phyloP scores from a whole-genome alignment of 192 early-diverging fungal genomes.

The Powellomyces hirtus region DNA sequence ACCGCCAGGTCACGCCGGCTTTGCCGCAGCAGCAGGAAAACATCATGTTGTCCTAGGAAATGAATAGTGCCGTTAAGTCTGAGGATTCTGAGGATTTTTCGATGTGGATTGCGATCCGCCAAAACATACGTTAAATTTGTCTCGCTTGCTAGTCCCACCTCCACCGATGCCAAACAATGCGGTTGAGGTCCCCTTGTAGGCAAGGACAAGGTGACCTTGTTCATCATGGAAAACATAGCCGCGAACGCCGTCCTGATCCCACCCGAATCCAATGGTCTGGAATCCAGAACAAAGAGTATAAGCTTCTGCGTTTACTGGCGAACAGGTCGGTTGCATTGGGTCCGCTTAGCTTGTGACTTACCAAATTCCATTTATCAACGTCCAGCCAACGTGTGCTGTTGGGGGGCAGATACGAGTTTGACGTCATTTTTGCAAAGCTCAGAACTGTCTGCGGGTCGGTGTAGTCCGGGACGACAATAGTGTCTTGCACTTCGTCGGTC shows the following conservation, averaged over 20 bases:
- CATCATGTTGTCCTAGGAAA: slow-evolving; percentile 78
- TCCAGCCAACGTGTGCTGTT: slow-evolving; percentile 29
- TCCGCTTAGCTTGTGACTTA: too few relatives aligned
- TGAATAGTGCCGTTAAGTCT: background rate
- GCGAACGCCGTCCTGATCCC: slow-evolving; percentile 50
- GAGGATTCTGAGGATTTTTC: background rate
- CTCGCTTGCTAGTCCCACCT: slow-evolving; percentile 30
- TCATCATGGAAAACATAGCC: slow-evolving; percentile 83
- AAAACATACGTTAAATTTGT: slow-evolving; percentile 40
- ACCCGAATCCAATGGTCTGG: slow-evolving; percentile 38
- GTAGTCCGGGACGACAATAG: slow-evolving; percentile 61
- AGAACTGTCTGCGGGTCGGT: slow-evolving; percentile 70
- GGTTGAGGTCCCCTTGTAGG: slow-evolving; percentile 74
- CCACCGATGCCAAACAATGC: slow-evolving; percentile 34
- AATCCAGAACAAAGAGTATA: too few relatives aligned
- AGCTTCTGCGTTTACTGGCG: too few relatives aligned
- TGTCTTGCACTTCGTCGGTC: background rate
- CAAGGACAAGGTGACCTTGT: slow-evolving; percentile 66
- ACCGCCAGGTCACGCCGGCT: slow-evolving; percentile 47
- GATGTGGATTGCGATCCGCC: background rate
- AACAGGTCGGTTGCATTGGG: too few relatives aligned
- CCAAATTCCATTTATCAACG: slow-evolving; percentile 26
- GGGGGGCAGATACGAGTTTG: slow-evolving; percentile 77
- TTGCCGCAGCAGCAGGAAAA: slow-evolving; percentile 96
- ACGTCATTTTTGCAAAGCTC: slow-evolving; percentile 75